Evolutionary conservation across 176 grass and related monocot species (phyloP), one percentile per base, ranked within the genome.

Genomic region (Triticum turgidum): DNA sequence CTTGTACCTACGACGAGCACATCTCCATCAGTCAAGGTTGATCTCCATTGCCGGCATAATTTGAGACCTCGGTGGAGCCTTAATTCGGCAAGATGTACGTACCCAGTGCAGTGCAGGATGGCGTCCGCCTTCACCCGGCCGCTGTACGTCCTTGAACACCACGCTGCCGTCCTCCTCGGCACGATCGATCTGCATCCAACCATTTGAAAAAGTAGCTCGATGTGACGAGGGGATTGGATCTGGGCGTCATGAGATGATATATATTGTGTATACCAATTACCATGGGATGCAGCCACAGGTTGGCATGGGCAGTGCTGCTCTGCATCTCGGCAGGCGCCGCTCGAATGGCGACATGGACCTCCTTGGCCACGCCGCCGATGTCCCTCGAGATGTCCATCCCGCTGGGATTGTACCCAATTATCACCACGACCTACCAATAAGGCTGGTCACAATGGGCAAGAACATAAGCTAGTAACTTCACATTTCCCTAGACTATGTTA

Each of bases 91-190:
- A 29, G 27, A 29, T 29, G 27, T 10, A 39, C 34, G 34, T 35
- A 38, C 89, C 92, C 86, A 1, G 80, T 91, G 73, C 92, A 94
- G 61, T 94, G 89, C 4, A 94, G 24, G 70, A 94, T 89, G 22
- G 79, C 76, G 85, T 91, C 87, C 37, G 84, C 87, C 29, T 82
- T 78, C 79, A 91, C 24, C 24, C 58, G 73, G 30, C 76, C 85
- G 61, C 89, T 24, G 24, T 24, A 24, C 84, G 65, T 94, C 92
- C 77, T 74, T 30, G 63, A 94, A 94, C 10, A 89, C 69, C 44
- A 91, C 84, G 51, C 8, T 76, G 32, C 87, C 92, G 66, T 91
- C 86, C 39, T 71, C 45, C 67, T 82, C 61, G 3, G 70, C 63
- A 11, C 69, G 61, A 24, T 86, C 80, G 65, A 91, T 89, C 89